Evolutionary conservation across 202 grass and related monocot species (phyloP).

Genomic region (Tripidium arundinaceum): DNA sequence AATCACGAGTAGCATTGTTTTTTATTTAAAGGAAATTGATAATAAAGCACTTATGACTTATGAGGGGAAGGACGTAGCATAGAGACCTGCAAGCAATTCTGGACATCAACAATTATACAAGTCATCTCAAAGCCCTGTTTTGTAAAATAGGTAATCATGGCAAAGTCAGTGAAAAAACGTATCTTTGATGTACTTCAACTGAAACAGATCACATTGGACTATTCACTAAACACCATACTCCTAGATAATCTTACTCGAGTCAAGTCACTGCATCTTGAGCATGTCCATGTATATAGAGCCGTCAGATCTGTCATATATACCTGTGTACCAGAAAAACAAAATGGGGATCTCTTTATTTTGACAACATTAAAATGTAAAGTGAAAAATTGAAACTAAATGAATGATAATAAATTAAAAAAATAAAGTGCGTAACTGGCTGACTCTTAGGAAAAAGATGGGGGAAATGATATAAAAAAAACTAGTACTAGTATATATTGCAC

Average conservation of each 20-base stretch:
- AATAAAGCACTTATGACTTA: not conserved
- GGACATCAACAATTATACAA: constrained; percentile 76
- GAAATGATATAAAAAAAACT: not conserved
- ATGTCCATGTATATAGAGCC: constrained; percentile 82
- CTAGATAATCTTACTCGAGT: constrained; percentile 50
- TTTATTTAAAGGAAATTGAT: not conserved
- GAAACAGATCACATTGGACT: not conserved
- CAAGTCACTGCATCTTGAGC: constrained; percentile 76
- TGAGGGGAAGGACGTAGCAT: constrained; percentile 7
- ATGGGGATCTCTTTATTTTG: not conserved
- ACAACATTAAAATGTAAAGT: not conserved
- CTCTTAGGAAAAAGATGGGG: too few species aligned
- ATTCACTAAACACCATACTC: not conserved
- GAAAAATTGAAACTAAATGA: not conserved
- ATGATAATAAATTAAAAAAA: not conserved
- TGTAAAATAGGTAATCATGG: not conserved
- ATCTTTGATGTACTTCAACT: not conserved
- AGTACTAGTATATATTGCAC: not conserved
- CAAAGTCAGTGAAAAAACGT: not conserved
- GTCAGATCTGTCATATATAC: constrained; percentile 87
- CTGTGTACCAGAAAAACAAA: constrained; percentile 27
- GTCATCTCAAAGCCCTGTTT: constrained; percentile 83
- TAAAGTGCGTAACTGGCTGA: not conserved
- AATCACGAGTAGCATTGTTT: not conserved
- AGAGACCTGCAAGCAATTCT: constrained; percentile 84